phyloP scores from a whole-genome alignment of 495 filamentous ascomycete genomes.

The Evansstolkia leycettana region DNA sequence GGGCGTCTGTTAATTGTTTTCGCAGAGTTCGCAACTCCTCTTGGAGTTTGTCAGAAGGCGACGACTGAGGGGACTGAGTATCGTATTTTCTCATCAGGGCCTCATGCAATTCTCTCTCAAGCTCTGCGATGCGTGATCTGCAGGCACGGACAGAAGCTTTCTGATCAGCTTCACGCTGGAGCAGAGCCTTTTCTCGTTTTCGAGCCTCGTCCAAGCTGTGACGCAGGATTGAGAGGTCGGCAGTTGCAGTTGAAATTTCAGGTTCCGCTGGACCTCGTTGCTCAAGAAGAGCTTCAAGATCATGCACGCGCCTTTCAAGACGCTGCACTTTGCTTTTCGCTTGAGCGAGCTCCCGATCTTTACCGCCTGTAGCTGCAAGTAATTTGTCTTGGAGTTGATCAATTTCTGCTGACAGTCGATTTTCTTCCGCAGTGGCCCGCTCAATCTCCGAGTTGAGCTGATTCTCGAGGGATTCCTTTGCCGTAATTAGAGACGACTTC shows the following conservation, averaged over 20 bases:
- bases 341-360: conserved; percentile 37
- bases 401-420: conserved; percentile 44
- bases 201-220: conserved; percentile 49
- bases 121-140: conserved; percentile 39
- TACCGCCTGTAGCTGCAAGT: conserved; percentile 24
- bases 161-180: conserved; percentile 50
- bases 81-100: conserved; percentile 37
- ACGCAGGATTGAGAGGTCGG: conserved; percentile 45
- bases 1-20: conserved; percentile 48
- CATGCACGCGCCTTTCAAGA: conserved; percentile 44
- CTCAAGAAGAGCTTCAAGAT: conserved; percentile 44
- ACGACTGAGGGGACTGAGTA: conserved; percentile 30
- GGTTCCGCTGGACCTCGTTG: conserved; percentile 20
- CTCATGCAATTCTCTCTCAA: conserved; percentile 46
- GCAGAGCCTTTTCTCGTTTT: conserved; percentile 47
- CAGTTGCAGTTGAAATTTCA: conserved; percentile 31
- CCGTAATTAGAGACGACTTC: conserved; percentile 34
- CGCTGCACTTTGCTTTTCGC: conserved; percentile 44
- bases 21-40: conserved; percentile 50
- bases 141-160: conserved; percentile 41
- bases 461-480: conserved; percentile 39
- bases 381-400: conserved; percentile 40
- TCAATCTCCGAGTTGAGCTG: conserved; percentile 44
- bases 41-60: conserved; percentile 44
- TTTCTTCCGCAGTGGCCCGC: conserved; percentile 42